Percentiles rank a stretch among this genome's conserved stretches.
phyloP scores from a whole-genome alignment of 192 early-diverging fungal species.

The Mycoemilia scoparia region DNA sequence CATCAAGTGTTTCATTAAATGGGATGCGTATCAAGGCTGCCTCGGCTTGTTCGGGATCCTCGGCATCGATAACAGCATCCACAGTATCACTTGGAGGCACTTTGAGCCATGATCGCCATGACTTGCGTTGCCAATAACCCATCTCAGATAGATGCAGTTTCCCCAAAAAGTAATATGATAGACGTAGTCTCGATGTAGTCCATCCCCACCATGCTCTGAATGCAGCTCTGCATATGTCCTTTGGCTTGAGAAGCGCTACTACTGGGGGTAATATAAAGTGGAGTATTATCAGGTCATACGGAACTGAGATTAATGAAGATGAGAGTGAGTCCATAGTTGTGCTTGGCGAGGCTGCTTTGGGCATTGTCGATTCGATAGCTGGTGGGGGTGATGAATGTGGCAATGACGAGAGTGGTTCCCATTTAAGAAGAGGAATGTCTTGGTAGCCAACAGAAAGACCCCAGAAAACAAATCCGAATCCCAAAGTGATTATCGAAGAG shows the following conservation, averaged over 20 bases:
- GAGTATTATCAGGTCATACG: conserved; percentile 52
- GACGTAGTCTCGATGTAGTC: conserved; percentile 39
- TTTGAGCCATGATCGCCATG: conserved; percentile 34
- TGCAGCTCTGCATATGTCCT: conserved; percentile 30
- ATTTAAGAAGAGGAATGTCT: conserved; percentile 7
- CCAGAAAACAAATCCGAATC: conserved; percentile 38
- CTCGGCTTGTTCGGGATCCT: conserved; percentile 9
- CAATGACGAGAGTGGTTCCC: conserved; percentile 1
- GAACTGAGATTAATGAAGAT: conserved; percentile 48
- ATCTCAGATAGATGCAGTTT: conserved; percentile 52
- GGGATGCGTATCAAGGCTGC: conserved; percentile 5
- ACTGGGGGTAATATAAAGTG: conserved; percentile 56
- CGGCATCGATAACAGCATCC: conserved; percentile 17
- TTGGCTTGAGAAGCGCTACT: conserved; percentile 39
- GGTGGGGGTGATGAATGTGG: too few species aligned
- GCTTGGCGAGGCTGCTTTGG: conserved; percentile 3
- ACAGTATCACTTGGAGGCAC: conserved; percentile 28
- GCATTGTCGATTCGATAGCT: conserved; percentile 3
- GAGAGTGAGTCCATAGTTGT: conserved; percentile 35
- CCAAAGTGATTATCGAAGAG: conserved; percentile 47
- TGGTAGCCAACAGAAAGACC: background rate
- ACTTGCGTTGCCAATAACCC: conserved; percentile 33
- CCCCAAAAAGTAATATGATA: conserved; percentile 76
- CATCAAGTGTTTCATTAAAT: conserved; percentile 5
- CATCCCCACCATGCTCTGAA: conserved; percentile 57